Conservation (phyloP, 1,284 basidiomycete genomes). For the Mycena citricolor region DNA sequence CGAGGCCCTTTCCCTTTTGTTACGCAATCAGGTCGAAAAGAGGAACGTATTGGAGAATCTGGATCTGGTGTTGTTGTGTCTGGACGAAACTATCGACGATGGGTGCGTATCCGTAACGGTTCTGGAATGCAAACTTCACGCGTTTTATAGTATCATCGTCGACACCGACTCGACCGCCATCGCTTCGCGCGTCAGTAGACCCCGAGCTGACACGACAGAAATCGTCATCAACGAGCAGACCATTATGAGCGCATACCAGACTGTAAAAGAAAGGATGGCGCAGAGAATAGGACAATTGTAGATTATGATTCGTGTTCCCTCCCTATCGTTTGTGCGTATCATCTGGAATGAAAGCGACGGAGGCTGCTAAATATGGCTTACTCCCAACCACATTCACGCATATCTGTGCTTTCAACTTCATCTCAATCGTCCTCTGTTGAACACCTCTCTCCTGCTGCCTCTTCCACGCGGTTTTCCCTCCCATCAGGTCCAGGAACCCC, state of each 20-base stretch:
- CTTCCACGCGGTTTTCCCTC: constrained; percentile 67
- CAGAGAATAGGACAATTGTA: constrained; percentile 57
- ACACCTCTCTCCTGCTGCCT: constrained; percentile 59
- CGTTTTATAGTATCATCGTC: constrained; percentile 71
- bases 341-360: too few relatives aligned
- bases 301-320: constrained; percentile 18
- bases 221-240: constrained; percentile 99
- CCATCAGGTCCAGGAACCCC: constrained; percentile 55
- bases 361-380: constrained; percentile 52
- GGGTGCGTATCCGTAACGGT: constrained; percentile 63
- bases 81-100: constrained; percentile 98
- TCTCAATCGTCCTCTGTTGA: constrained; percentile 59
- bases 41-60: constrained; percentile 92
- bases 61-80: constrained; percentile 88
- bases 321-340: background rate
- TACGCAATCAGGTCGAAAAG: constrained; percentile 95
- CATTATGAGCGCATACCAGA: constrained; percentile 88
- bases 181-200: constrained; percentile 90
- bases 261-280: constrained; percentile 74
- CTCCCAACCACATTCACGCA: constrained; percentile 62
- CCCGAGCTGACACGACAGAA: constrained; percentile 90
- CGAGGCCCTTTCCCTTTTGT: constrained; percentile 83
- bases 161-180: constrained; percentile 97
- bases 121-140: too few relatives aligned
- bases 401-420: constrained; percentile 68